These are phyloP conservation scores for Glebionis coronaria DNA, from an alignment of 129 eudicot species.

Conservation along the genomic window DNA sequence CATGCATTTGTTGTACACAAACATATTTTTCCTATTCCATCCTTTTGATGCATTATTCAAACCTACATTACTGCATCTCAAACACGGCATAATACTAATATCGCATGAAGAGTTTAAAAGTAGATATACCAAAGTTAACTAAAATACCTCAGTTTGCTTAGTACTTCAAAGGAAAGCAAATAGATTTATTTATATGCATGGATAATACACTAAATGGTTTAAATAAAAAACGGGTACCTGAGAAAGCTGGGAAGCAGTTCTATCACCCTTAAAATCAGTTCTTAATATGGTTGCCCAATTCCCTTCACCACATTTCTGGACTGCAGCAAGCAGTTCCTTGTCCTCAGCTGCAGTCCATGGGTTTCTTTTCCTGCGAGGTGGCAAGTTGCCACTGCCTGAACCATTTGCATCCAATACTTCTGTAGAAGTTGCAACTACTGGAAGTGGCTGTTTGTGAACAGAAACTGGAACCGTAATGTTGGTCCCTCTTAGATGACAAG, in stretches of 20 bases:
- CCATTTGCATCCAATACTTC: slow-evolving; percentile 48
- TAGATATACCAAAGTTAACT: neutral
- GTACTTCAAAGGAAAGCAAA: neutral
- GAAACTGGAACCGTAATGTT: slow-evolving; percentile 69
- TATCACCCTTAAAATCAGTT: slow-evolving; percentile 69
- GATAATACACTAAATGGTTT: neutral
- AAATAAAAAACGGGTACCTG: slow-evolving; percentile 41
- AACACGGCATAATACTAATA: neutral
- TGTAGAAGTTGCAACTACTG: slow-evolving; percentile 36
- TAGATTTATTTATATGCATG: neutral
- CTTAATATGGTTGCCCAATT: slow-evolving; percentile 82
- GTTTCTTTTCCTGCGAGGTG: slow-evolving; percentile 64
- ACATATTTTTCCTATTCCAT: neutral
- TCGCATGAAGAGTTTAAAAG: neutral
- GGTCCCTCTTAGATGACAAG: slow-evolving; percentile 42
- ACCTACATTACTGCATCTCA: neutral
- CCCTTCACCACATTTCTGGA: slow-evolving; percentile 78
- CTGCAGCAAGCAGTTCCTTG: slow-evolving; percentile 70
- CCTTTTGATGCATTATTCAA: neutral
- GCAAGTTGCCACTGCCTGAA: slow-evolving; percentile 38
- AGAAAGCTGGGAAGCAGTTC: slow-evolving; percentile 78
- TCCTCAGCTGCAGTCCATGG: slow-evolving; percentile 81
- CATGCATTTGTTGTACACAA: neutral
- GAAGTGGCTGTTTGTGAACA: slow-evolving; percentile 51
- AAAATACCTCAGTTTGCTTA: neutral